Conservation (phyloP, 2,329 filamentous ascomycete genomes). For the Aspergillus alliaceus region DNA sequence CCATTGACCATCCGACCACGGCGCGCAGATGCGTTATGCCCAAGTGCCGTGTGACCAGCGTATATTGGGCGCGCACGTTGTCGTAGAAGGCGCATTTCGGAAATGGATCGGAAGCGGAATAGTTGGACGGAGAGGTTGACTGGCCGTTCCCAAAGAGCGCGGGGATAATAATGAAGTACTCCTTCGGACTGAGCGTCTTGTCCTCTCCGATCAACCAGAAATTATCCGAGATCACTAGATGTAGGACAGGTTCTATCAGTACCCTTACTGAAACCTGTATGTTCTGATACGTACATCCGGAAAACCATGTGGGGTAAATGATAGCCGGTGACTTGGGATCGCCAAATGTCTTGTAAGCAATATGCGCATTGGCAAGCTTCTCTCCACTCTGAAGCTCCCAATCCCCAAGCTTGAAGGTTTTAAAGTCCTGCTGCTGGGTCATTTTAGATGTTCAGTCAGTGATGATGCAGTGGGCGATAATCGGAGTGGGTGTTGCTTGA, state of each 20-base stretch:
- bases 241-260: background rate
- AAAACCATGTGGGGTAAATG: constrained; percentile 78
- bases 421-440: constrained; percentile 37
- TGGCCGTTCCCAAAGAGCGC: constrained; percentile 70
- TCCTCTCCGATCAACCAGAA: constrained; percentile 70
- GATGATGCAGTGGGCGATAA: background rate
- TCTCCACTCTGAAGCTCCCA: constrained; percentile 66
- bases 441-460: background rate
- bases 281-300: constrained; percentile 49
- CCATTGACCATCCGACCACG: constrained; percentile 72
- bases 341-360: constrained; percentile 78
- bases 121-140: constrained; percentile 68
- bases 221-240: constrained; percentile 63
- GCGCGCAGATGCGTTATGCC: constrained; percentile 60
- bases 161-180: constrained; percentile 68
- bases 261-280: background rate
- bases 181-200: constrained; percentile 63
- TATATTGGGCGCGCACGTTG: constrained; percentile 67
- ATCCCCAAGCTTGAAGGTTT: constrained; percentile 62
- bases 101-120: constrained; percentile 55
- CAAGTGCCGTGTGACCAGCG: constrained; percentile 64
- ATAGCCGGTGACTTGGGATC: constrained; percentile 62
- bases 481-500: background rate
- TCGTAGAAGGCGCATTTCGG: constrained; percentile 66
- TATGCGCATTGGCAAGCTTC: constrained; percentile 62